Percentiles rank a stretch among this genome's conserved stretches.
Conservation (phyloP, 441 rosid species). For the Sinapis alba region DNA sequence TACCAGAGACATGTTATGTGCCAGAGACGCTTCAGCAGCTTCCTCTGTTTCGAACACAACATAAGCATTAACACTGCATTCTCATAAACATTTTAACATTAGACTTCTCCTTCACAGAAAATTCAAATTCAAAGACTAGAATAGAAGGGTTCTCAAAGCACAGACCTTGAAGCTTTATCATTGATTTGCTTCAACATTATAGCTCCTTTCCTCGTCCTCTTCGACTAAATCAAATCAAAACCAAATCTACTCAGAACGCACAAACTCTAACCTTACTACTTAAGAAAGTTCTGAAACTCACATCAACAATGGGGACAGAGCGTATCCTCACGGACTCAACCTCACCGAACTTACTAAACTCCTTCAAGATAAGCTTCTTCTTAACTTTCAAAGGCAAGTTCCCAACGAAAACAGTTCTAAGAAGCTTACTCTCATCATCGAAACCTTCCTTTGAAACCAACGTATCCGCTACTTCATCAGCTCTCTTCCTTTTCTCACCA, state of each 20-base stretch:
- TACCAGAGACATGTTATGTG: slow-evolving; percentile 91
- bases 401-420: neutral
- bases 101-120: neutral
- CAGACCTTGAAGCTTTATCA: slow-evolving; percentile 79
- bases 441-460: neutral
- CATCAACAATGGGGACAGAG: slow-evolving; percentile 80
- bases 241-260: slow-evolving; percentile 7
- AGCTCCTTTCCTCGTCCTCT: slow-evolving; percentile 82
- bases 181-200: slow-evolving; percentile 69
- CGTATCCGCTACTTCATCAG: neutral
- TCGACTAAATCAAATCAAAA: slow-evolving; percentile 60
- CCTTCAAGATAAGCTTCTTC: slow-evolving; percentile 45
- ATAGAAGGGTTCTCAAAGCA: neutral
- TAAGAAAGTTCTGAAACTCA: slow-evolving; percentile 42
- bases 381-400: neutral
- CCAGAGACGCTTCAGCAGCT: slow-evolving; percentile 78
- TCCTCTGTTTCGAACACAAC: slow-evolving; percentile 79
- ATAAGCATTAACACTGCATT: slow-evolving; percentile 85
- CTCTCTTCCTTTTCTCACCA: slow-evolving; percentile 74
- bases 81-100: slow-evolving; percentile 11
- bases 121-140: neutral
- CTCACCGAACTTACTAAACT: slow-evolving; percentile 78
- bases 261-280: neutral
- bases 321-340: slow-evolving; percentile 93
- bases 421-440: neutral